phyloP scores from a whole-genome alignment of 1,284 basidiomycete species.

The Leucoagaricus sp. region DNA sequence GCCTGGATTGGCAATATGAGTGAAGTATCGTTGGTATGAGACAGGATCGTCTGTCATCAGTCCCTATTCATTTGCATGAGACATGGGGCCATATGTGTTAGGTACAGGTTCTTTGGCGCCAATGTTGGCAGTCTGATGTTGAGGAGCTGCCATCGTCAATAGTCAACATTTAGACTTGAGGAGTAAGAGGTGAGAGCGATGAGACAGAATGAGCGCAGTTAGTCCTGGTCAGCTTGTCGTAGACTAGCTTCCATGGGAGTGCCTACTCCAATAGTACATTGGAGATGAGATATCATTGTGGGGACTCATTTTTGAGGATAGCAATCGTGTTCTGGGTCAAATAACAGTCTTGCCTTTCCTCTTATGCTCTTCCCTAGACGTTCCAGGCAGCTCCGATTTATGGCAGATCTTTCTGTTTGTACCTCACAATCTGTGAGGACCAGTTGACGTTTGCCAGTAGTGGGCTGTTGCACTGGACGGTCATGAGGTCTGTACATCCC shows the following conservation, averaged over 20 bases:
- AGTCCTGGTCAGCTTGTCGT: no score
- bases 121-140: no score
- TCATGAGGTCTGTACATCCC: not conserved
- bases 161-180: no score
- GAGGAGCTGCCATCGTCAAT: no score
- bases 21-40: constrained; percentile 17
- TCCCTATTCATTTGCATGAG: constrained; percentile 16
- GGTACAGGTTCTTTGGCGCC: not conserved
- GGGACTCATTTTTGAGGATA: no score
- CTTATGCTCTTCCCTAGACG: not conserved
- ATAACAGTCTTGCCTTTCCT: not conserved
- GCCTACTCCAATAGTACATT: no score
- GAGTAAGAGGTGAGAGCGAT: no score
- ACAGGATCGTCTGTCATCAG: constrained; percentile 15
- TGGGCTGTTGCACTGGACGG: not conserved
- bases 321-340: no score
- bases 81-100: constrained; percentile 15
- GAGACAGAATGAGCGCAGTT: no score
- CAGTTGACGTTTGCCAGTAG: not conserved
- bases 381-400: not conserved
- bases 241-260: no score
- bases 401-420: not conserved
- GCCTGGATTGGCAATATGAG: constrained; percentile 14
- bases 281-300: no score
- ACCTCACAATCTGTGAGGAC: not conserved